phyloP scores from a whole-genome alignment of 1,284 basidiomycete species.

The Austroboletus niveus region DNA sequence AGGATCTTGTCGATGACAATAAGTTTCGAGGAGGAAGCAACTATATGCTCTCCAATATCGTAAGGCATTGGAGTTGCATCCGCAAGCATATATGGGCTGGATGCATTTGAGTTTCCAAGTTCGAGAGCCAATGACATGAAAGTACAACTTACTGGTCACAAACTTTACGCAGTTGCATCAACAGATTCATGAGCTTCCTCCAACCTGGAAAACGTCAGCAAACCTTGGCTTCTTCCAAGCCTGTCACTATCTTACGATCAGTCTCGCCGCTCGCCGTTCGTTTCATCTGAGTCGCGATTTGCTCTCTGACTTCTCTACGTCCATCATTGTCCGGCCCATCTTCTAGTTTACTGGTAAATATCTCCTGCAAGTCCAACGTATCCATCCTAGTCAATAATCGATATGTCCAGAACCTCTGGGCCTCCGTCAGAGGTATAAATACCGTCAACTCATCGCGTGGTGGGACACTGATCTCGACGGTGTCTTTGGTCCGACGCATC shows the following conservation, averaged over 20 bases:
- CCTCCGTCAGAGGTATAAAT: slow-evolving; percentile 55
- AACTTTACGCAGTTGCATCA: slow-evolving; percentile 57
- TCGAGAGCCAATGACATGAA: background rate
- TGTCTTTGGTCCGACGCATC: slow-evolving; percentile 59
- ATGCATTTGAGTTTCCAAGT: slow-evolving; percentile 2
- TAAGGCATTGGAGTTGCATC: slow-evolving; percentile 53
- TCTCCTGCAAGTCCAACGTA: slow-evolving; percentile 43
- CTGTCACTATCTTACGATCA: slow-evolving; percentile 28
- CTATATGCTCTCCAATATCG: slow-evolving; percentile 53
- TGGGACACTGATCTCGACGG: slow-evolving; percentile 50
- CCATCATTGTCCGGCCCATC: slow-evolving; percentile 34
- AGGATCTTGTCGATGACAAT: slow-evolving; percentile 80
- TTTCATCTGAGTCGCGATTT: slow-evolving; percentile 38
- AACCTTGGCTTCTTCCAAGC: background rate
- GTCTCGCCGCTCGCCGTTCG: slow-evolving; percentile 29
- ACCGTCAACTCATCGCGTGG: slow-evolving; percentile 56
- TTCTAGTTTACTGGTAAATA: slow-evolving; percentile 42
- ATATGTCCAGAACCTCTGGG: slow-evolving; percentile 63
- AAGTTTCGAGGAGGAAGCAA: slow-evolving; percentile 65
- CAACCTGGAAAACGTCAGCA: slow-evolving; percentile 37
- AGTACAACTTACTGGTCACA: slow-evolving; percentile 49
- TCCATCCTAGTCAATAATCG: slow-evolving; percentile 53
- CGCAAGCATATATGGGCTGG: slow-evolving; percentile 52
- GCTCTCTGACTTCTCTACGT: slow-evolving; percentile 39
- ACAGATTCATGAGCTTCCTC: slow-evolving; percentile 55